Conservation (phyloP, 352 stramenopile genomes). For the Globisporangium carolinianum region DNA sequence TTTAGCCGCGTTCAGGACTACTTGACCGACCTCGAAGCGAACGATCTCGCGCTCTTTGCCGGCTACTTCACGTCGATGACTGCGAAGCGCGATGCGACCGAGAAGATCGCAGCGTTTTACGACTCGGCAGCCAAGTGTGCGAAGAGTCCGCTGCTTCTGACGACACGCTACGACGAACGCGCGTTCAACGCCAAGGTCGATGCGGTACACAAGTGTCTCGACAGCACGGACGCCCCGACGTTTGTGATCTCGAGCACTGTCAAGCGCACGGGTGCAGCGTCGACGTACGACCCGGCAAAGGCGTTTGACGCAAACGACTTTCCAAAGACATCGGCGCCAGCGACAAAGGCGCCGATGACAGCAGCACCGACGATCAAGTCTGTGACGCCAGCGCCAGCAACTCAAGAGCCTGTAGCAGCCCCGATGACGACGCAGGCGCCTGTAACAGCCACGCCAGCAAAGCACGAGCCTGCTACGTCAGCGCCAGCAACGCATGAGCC, state of each 20-base stretch:
- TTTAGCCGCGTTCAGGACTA: slow-evolving; percentile 3
- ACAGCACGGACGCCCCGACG: background rate
- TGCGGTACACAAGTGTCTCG: background rate
- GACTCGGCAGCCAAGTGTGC: slow-evolving; percentile 1
- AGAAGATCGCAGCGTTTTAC: slow-evolving; percentile 6
- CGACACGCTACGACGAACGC: background rate
- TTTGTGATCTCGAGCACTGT: background rate
- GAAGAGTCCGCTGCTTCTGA: background rate
- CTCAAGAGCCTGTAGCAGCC: background rate
- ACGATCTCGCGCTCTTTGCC: slow-evolving; percentile 1
- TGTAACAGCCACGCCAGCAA: background rate
- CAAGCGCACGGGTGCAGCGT: background rate
- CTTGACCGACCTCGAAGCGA: slow-evolving; percentile 3
- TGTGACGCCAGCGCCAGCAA: background rate
- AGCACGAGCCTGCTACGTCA: background rate
- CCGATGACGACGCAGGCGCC: background rate
- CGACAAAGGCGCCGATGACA: background rate
- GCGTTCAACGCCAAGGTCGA: slow-evolving; percentile 4
- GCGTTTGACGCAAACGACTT: background rate
- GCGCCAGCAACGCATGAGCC: background rate
- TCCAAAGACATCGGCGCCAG: background rate
- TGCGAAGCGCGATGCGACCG: background rate
- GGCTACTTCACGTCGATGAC: background rate
- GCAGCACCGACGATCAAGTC: background rate
- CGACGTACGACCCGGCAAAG: background rate